Percentiles rank a stretch among this genome's conserved stretches.
Evolutionary conservation across 192 early-diverging fungal genomes (phyloP).

Genomic region (Obelidium mucronatum): DNA sequence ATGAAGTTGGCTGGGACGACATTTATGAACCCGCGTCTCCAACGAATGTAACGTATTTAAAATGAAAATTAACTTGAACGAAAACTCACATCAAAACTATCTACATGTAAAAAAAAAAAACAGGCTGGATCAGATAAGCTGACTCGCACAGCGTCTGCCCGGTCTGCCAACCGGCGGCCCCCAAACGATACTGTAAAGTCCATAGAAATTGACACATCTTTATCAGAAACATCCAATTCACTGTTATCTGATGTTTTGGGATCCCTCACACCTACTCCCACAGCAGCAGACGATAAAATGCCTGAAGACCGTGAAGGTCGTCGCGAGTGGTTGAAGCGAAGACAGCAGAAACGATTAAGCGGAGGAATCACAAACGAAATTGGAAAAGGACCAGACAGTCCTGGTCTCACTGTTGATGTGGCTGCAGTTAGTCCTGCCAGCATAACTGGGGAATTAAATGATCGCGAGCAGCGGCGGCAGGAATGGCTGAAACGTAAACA

Average conservation of each 20-base stretch:
- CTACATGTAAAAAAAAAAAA: too few species aligned
- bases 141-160: too few species aligned
- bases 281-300: slow-evolving; percentile 30
- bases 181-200: not conserved
- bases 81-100: too few species aligned
- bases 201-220: not conserved
- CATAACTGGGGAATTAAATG: not conserved
- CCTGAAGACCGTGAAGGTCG: slow-evolving; percentile 35
- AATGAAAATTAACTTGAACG: too few species aligned
- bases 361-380: not conserved
- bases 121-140: too few species aligned
- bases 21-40: slow-evolving; percentile 13
- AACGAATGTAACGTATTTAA: not conserved
- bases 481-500: slow-evolving; percentile 28
- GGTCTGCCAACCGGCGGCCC: not conserved
- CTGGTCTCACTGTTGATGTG: not conserved
- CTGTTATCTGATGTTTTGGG: slow-evolving; percentile 13
- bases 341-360: slow-evolving; percentile 25
- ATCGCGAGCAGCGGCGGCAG: slow-evolving; percentile 14
- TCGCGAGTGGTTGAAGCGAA: slow-evolving; percentile 35
- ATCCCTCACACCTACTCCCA: not conserved
- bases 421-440: not conserved
- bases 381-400: not conserved
- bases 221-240: not conserved
- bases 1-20: slow-evolving; percentile 18